Conservation (phyloP, 352 stramenopile species). For the Globisporangium radiosum region DNA sequence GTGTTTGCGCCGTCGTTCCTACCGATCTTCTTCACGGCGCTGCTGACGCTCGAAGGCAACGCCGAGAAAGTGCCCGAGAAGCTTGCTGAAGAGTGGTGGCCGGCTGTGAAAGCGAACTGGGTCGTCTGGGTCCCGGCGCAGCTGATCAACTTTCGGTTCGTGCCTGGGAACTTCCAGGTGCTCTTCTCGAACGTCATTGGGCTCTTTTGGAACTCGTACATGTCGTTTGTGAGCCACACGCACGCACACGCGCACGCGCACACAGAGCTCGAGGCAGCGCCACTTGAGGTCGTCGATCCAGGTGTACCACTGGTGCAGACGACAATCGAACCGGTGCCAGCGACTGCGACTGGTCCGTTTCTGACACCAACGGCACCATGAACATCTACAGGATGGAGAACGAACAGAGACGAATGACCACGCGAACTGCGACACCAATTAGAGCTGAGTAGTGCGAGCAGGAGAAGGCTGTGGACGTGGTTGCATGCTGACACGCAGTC, state of each 20-base stretch:
- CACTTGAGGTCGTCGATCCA: too few species aligned
- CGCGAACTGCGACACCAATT: too few species aligned
- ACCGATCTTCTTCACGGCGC: conserved; percentile 60
- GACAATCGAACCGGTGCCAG: background rate
- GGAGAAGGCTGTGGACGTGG: too few species aligned
- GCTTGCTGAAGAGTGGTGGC: conserved; percentile 71
- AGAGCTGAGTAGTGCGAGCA: too few species aligned
- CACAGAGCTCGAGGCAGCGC: background rate
- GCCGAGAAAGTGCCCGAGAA: conserved; percentile 49
- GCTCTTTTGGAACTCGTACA: conserved; percentile 79
- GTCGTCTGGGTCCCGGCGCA: conserved; percentile 74
- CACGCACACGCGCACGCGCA: background rate
- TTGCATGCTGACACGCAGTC: too few species aligned
- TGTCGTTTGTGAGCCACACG: conserved; percentile 70
- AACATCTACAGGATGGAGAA: background rate
- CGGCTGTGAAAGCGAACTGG: conserved; percentile 73
- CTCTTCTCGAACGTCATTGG: conserved; percentile 80
- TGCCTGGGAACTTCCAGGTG: conserved; percentile 68
- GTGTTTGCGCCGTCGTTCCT: conserved; percentile 71
- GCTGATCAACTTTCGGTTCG: conserved; percentile 78
- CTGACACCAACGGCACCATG: background rate
- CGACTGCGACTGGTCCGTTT: background rate
- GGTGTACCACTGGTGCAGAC: too few species aligned
- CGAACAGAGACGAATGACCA: too few species aligned
- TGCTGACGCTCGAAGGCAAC: conserved; percentile 60